Base-by-base conservation (phyloP, 2,329 filamentous ascomycete species). In the Arthroderma sp. region DNA sequence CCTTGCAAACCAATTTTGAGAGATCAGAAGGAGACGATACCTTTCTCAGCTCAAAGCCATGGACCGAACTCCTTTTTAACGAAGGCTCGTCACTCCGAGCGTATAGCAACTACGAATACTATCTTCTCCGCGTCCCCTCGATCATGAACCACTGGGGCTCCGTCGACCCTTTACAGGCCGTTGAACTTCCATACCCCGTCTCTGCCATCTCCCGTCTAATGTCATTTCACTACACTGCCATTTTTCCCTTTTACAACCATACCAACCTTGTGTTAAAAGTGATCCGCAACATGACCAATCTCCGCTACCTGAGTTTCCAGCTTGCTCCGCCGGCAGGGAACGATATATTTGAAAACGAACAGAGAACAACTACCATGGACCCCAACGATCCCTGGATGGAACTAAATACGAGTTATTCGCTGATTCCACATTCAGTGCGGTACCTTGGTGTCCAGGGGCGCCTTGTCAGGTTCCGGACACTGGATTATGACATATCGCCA, bases 51-150 rank as follows among this genome's bases (percentile, higher is more conserved):
- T 72, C 79, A n/a, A 77, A 80, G 1, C 79, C 79, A 1, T 91
- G 87, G 87, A 77, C 76, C 0, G 77, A 79, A 17, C 64, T 89
- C 0, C 73, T 80, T 1, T 79, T 89, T 61, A 91, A 91, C 66
- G 87, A 91, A 71, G 85, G 86, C 7, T 88, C 85, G 0, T 88
- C 82, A 3, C 78, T 86, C n/a, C 78, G 78, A 58, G 84, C 82
- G 4, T 91, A 88, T 70, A 79, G 79, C 51, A 83, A 81, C 2
- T 86, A 88, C 67, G 83, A 88, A 64, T 88, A 84, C 70, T 87
- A 85, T 65, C 74, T 83, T 37, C 81, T 82, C 47, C 74, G 77
- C 1, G 79, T 85, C 5, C 84, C 82, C 0, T 83, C 83, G 13
- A 76, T 87, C 57, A 71, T 87, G 1, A 74, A 76, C 21, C 74